A percentile compares a stretch with the other conserved stretches of the same genome.
Conservation (phyloP, 2,329 filamentous ascomycete species). For the Juglanconis juglandina region DNA sequence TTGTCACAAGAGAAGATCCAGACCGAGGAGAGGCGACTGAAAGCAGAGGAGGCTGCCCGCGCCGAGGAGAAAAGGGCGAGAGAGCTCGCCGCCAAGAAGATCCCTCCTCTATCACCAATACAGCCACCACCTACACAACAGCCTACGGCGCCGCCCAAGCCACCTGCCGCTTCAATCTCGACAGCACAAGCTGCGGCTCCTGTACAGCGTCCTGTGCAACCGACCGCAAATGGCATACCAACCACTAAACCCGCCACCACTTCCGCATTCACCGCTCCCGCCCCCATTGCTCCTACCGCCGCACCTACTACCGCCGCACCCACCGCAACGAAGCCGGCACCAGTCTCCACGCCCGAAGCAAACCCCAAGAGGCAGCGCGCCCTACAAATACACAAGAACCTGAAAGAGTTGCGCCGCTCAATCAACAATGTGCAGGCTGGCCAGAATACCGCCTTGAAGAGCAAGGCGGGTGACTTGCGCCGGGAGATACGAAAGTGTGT, state of each 20-base stretch:
- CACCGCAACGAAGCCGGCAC: background rate
- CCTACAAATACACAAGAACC: conserved; percentile 59
- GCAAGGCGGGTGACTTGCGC: conserved; percentile 67
- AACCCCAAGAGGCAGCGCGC: conserved; percentile 39
- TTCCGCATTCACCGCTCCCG: background rate
- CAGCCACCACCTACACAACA: conserved; percentile 6
- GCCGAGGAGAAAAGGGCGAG: conserved; percentile 9
- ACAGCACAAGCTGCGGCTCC: conserved; percentile 1
- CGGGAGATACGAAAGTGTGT: conserved; percentile 68
- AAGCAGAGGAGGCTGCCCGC: conserved; percentile 12
- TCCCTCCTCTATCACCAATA: conserved; percentile 12
- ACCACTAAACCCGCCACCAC: background rate
- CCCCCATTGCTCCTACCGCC: background rate
- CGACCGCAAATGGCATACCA: conserved; percentile 7
- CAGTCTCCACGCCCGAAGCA: conserved; percentile 1
- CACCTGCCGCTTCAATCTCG: background rate
- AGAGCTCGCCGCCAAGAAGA: conserved; percentile 11
- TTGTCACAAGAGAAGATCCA: conserved; percentile 27
- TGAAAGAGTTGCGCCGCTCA: conserved; percentile 55
- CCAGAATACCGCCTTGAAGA: conserved; percentile 56
- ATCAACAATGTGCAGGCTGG: conserved; percentile 50
- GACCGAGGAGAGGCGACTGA: conserved; percentile 23
- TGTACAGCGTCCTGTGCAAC: background rate
- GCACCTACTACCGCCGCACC: background rate
- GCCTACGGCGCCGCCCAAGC: conserved; percentile 3